A percentile compares a stretch with the other conserved stretches of the same genome.
Evolutionary conservation across 352 stramenopile genomes (phyloP).

Genomic region (Globisporangium spinosum): DNA sequence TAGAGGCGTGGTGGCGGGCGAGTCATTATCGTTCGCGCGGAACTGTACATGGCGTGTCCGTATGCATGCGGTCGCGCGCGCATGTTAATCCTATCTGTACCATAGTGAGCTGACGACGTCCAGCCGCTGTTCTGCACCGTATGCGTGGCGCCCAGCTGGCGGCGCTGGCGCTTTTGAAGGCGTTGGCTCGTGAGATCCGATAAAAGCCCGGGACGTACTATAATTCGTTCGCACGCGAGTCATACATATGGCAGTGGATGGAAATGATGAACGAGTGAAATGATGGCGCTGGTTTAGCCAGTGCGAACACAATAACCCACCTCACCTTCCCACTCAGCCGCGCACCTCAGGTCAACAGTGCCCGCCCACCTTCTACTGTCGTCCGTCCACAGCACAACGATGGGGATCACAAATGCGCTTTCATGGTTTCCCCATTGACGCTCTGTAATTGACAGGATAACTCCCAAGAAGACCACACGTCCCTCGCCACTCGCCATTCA

Average conservation of each 20-base stretch:
- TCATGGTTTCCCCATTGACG: not conserved
- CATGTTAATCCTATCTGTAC: no score
- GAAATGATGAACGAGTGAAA: not conserved
- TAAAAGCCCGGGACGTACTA: no score
- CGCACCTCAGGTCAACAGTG: not conserved
- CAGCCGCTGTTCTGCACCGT: no score
- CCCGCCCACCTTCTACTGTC: constrained; percentile 1
- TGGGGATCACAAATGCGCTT: not conserved
- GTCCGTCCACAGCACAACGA: constrained; percentile 1
- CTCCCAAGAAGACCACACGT: not conserved
- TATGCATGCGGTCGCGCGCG: no score
- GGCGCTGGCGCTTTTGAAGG: no score
- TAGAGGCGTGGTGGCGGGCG: no score
- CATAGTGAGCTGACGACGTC: no score
- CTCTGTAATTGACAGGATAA: not conserved
- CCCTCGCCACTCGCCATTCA: no score
- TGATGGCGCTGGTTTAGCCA: not conserved
- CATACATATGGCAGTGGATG: not conserved
- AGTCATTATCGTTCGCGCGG: no score
- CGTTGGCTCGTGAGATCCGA: no score
- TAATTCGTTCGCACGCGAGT: not conserved
- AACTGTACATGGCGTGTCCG: no score
- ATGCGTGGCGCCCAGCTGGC: no score
- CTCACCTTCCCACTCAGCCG: not conserved
- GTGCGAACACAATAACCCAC: not conserved